A percentile compares a stretch with the other conserved stretches of the same genome.
These are phyloP conservation scores for Phytophthora tubulina DNA, from an alignment of 352 stramenopile genomes.

Conservation along the genomic window DNA sequence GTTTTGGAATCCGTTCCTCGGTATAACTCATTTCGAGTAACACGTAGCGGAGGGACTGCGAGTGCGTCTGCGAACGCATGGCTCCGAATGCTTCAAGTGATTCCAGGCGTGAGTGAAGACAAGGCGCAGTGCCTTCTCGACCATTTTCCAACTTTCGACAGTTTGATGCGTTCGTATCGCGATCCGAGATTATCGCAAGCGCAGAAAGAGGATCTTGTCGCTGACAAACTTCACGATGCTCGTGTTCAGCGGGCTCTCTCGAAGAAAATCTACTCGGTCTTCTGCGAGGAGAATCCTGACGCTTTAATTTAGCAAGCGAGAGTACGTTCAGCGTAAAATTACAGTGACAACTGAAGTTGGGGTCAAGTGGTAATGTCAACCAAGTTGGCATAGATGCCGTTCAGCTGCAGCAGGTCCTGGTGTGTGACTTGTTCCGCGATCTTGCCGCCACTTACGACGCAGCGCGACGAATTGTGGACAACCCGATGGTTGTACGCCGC, in stretches of 20 bases:
- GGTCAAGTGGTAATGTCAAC: slow-evolving; percentile 13
- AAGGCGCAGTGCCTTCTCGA: slow-evolving; percentile 72
- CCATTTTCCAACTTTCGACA: slow-evolving; percentile 68
- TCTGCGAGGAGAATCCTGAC: slow-evolving; percentile 53
- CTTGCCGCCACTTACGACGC: slow-evolving; percentile 92
- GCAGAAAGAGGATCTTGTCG: slow-evolving; percentile 68
- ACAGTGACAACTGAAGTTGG: too few relatives aligned
- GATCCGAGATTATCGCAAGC: slow-evolving; percentile 41
- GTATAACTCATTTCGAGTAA: slow-evolving; percentile 69
- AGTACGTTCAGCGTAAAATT: neutral
- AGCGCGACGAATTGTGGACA: slow-evolving; percentile 94
- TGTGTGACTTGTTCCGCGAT: slow-evolving; percentile 95
- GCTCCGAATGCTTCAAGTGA: slow-evolving; percentile 84
- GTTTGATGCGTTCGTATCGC: slow-evolving; percentile 58
- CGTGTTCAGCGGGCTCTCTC: slow-evolving; percentile 61
- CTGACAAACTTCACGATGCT: slow-evolving; percentile 56
- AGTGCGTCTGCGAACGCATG: slow-evolving; percentile 69
- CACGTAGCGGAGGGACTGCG: slow-evolving; percentile 45
- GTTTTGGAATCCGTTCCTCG: slow-evolving; percentile 66
- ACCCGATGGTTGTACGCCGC: slow-evolving; percentile 89
- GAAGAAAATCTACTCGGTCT: slow-evolving; percentile 63
- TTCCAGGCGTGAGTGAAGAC: slow-evolving; percentile 79
- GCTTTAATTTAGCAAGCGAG: slow-evolving; percentile 34
- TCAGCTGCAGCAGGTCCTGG: slow-evolving; percentile 81
- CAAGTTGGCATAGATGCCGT: slow-evolving; percentile 47